phyloP scores from a whole-genome alignment of 2,329 filamentous ascomycete species.

The Sclerotinia minor region DNA sequence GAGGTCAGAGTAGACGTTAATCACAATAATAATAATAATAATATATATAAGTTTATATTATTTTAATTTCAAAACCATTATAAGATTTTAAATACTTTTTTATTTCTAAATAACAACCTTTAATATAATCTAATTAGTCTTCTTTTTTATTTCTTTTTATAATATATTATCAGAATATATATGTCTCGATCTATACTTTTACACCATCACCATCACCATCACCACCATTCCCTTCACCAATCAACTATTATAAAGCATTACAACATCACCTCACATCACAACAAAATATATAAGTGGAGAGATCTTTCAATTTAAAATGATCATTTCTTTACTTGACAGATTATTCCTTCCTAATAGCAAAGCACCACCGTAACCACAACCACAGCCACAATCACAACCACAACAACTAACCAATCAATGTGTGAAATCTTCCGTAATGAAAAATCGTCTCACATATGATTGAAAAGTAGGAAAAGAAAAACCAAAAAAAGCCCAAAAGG shows the following conservation, averaged over 20 bases:
- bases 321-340: constrained; percentile 4
- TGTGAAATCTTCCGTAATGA: neutral
- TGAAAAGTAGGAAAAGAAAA: neutral
- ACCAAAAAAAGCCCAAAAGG: neutral
- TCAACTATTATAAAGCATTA: neutral
- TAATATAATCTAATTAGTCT: no score
- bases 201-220: neutral
- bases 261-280: neutral
- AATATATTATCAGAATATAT: no score
- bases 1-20: no score
- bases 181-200: no score
- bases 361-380: constrained; percentile 3
- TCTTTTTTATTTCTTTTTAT: no score
- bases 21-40: no score
- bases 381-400: neutral
- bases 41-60: no score
- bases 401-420: neutral
- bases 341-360: constrained; percentile 13
- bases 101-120: no score
- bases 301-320: constrained; percentile 8
- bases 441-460: constrained; percentile 20
- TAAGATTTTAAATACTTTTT: no score
- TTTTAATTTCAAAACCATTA: no score
- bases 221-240: neutral
- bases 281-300: neutral